Evolutionary conservation across 202 grass and related monocot genomes (phyloP).

Genomic region (Digitaria exilis): DNA sequence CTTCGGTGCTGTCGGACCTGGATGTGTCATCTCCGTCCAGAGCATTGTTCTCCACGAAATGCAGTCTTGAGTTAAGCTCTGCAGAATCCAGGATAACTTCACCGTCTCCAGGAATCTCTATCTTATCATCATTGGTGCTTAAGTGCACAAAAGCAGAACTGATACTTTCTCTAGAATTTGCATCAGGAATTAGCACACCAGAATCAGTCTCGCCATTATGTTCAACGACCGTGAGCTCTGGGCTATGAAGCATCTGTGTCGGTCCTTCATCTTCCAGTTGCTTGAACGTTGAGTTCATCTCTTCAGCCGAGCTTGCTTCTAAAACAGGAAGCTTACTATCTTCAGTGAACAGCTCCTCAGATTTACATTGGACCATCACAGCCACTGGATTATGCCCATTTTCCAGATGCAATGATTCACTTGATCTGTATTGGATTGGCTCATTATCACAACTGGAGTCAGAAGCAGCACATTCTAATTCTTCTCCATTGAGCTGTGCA

Average conservation of each 20-base stretch:
- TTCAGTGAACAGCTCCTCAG: neutral
- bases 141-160: neutral
- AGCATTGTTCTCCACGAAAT: neutral
- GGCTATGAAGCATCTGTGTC: neutral
- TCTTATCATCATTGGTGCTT: neutral
- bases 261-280: neutral
- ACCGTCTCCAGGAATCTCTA: neutral
- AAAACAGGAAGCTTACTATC: conserved; percentile 11
- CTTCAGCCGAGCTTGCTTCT: conserved; percentile 25
- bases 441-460: neutral
- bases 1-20: neutral
- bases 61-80: neutral
- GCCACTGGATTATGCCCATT: neutral
- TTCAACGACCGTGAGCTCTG: neutral
- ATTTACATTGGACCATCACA: neutral
- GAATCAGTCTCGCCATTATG: neutral
- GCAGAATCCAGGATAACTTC: neutral
- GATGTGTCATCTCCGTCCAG: neutral
- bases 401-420: neutral
- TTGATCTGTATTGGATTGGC: conserved; percentile 16
- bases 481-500: conserved; percentile 20
- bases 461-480: neutral
- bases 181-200: conserved; percentile 24
- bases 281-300: conserved; percentile 19
- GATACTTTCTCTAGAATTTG: neutral